These are phyloP conservation scores for Gelatoporia subvermispora DNA, from an alignment of 768 basidiomycete genomes.

Conservation along the genomic window DNA sequence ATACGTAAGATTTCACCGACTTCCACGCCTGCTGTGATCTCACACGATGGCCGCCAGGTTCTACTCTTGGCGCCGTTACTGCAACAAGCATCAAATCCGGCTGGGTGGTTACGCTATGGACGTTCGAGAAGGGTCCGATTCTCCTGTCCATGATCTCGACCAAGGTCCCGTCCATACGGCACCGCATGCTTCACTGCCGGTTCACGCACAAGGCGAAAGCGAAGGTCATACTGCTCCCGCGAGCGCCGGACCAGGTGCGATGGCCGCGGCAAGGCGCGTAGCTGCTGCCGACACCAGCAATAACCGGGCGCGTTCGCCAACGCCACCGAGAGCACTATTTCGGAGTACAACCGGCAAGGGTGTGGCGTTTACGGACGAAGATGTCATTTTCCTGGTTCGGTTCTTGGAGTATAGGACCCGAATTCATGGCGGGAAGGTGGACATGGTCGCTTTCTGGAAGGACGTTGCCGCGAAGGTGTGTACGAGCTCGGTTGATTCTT, in stretches of 20 bases:
- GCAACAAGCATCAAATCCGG: slow-evolving; percentile 91
- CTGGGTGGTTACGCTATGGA: slow-evolving; percentile 82
- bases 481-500: slow-evolving; percentile 10
- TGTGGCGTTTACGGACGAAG: slow-evolving; percentile 83
- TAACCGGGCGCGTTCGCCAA: slow-evolving; percentile 62
- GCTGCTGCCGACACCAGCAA: slow-evolving; percentile 31
- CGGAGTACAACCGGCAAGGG: slow-evolving; percentile 88
- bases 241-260: slow-evolving; percentile 36
- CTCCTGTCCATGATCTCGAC: not conserved
- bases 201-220: slow-evolving; percentile 13
- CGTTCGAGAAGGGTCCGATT: slow-evolving; percentile 37
- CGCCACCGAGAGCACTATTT: slow-evolving; percentile 73
- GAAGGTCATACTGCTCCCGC: slow-evolving; percentile 11
- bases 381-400: slow-evolving; percentile 69
- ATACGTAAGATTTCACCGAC: slow-evolving; percentile 54
- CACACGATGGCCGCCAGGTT: slow-evolving; percentile 44
- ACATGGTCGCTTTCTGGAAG: slow-evolving; percentile 80
- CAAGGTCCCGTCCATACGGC: slow-evolving; percentile 36
- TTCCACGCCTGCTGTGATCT: not conserved
- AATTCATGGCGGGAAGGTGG: slow-evolving; percentile 48
- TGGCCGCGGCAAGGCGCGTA: slow-evolving; percentile 40
- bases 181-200: slow-evolving; percentile 29
- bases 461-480: slow-evolving; percentile 65
- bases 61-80: slow-evolving; percentile 88
- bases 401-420: slow-evolving; percentile 53